Evolutionary conservation across 805 yeast genomes (phyloP).

Genomic region (Cyberlindnera euphorbiae): DNA sequence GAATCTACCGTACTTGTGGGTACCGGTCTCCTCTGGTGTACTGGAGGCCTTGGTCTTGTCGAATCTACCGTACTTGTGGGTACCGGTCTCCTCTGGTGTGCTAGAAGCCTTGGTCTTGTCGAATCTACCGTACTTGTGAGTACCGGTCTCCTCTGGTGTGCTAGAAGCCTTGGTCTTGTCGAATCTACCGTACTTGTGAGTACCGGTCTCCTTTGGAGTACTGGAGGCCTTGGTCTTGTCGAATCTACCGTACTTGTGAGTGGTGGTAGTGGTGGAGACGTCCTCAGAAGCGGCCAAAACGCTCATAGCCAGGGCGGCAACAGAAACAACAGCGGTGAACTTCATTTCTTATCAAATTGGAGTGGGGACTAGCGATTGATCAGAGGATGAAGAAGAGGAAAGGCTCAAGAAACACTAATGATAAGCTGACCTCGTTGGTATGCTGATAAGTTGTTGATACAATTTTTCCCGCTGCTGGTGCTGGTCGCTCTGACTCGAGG

Average conservation of each 20-base stretch:
- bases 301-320: conserved; percentile 19
- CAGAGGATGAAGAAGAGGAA: too few species aligned
- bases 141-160: conserved; percentile 27
- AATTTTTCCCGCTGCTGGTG: too few species aligned
- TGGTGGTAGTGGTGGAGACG: conserved; percentile 30
- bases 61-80: conserved; percentile 55
- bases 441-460: too few species aligned
- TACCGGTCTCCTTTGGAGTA: conserved; percentile 36
- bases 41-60: conserved; percentile 39
- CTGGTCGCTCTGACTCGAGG: too few species aligned
- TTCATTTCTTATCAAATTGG: conserved; percentile 21
- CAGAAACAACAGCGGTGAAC: conserved; percentile 19
- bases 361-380: too few species aligned
- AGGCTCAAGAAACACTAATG: too few species aligned
- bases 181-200: conserved; percentile 49
- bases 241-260: conserved; percentile 55
- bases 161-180: conserved; percentile 21
- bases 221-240: conserved; percentile 40
- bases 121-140: conserved; percentile 55
- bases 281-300: conserved; percentile 23
- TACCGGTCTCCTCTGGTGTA: conserved; percentile 38
- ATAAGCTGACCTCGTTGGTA: too few species aligned
- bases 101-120: conserved; percentile 40
- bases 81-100: conserved; percentile 37
- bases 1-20: conserved; percentile 56